Conservation (phyloP, 2,329 filamentous ascomycete species). For the Rutstroemia sp. region DNA sequence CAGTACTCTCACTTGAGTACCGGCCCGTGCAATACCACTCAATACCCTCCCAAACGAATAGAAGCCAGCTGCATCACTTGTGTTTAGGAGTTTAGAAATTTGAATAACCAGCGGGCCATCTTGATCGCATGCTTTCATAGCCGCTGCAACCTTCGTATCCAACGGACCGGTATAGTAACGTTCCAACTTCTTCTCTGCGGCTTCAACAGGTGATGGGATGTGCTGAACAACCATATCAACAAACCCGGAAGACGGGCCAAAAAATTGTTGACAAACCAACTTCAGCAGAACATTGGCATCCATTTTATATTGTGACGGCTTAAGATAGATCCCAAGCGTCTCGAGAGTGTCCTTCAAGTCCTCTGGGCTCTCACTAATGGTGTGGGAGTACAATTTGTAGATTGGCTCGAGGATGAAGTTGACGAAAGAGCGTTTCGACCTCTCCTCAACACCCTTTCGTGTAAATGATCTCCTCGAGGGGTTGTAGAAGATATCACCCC, state of each 20-base stretch:
- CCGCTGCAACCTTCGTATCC: conserved; percentile 70
- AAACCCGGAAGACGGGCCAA: conserved; percentile 80
- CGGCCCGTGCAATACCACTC: conserved; percentile 80
- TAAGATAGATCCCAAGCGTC: conserved; percentile 74
- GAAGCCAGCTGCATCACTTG: conserved; percentile 83
- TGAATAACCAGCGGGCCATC: conserved; percentile 90
- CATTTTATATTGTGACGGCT: conserved; percentile 84
- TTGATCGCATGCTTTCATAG: conserved; percentile 77
- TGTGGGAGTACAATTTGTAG: conserved; percentile 95
- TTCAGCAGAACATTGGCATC: conserved; percentile 86
- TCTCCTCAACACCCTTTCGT: conserved; percentile 74
- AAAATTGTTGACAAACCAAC: conserved; percentile 90
- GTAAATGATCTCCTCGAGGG: conserved; percentile 85
- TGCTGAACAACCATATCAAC: conserved; percentile 94
- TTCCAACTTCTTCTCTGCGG: conserved; percentile 68
- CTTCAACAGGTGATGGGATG: conserved; percentile 77
- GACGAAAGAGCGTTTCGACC: conserved; percentile 79
- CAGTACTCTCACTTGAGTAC: conserved; percentile 78
- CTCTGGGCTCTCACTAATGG: conserved; percentile 81
- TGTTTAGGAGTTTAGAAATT: conserved; percentile 88
- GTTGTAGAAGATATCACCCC: conserved; percentile 97
- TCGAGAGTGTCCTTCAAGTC: conserved; percentile 74
- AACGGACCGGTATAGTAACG: conserved; percentile 87
- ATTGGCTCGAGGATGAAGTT: conserved; percentile 94
- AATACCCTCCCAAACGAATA: conserved; percentile 85